Evolutionary conservation across 371 early-diverging fungal genomes (phyloP), one percentile per base, ranked within the genome.

Genomic region (Circinella minor): DNA sequence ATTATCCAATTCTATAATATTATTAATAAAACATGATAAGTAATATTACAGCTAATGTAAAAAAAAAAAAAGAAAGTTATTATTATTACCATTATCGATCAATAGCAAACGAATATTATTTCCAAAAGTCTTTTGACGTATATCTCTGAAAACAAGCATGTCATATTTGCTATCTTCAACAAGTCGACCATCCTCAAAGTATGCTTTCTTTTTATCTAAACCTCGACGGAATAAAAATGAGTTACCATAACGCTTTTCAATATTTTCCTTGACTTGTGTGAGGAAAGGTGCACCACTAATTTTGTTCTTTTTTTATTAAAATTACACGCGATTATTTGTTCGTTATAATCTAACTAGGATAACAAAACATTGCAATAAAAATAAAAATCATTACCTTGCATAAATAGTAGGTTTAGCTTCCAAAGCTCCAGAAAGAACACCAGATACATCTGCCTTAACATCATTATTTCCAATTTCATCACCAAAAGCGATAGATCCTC

Each of bases 361-460:
- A 27, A 27, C 27, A 27, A 27, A 27, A 0, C 27, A 2, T 27
- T 27, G 27, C 27, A 27, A 27, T 27, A 27, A 27, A 27, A 27
- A 1, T 27, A 27, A 27, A 27, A 27, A 27, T 0, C 2, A 13
- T 64, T 71, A 80, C 82, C 80, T 80, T 66, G 83, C 86, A 75
- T 97, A 90, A 70, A 94, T 80, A 15, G 94, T 94, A 5, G 99
- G 99, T 51, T 88, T 83, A 43, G 94, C 87, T 14, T 86, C 79
- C 39, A 76, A 74, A 39, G 78, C 72, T 4, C n/a, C 14, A 10
- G 71, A 17, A 47, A 82, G 70, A 14, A 57, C 54, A 34, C 65
- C 9, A 1, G 65, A 10, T 1, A 74, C 48, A 67, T 82, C 73
- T 14, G 55, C 51, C 7, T 64, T 61, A 38, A 95, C 78, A 17